phyloP scores from a whole-genome alignment of 768 basidiomycete genomes.

The Cantharellus anzutake region DNA sequence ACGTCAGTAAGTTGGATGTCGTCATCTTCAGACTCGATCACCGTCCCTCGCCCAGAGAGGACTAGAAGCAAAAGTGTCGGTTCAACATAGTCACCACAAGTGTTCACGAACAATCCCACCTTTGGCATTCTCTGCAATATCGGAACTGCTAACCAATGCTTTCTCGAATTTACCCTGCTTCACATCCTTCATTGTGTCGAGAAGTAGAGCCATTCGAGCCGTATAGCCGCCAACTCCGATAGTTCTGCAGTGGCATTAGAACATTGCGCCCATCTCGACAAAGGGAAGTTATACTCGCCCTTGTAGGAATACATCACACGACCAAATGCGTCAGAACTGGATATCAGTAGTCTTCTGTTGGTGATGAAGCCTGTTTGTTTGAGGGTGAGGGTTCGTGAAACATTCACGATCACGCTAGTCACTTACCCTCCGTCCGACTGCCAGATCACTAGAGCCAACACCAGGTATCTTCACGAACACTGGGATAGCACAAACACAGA shows the following conservation, averaged over 20 bases:
- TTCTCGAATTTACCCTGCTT: constrained; percentile 76
- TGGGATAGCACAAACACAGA: constrained; percentile 74
- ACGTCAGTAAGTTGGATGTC: constrained; percentile 87
- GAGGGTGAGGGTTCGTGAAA: background rate
- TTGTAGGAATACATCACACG: constrained; percentile 97
- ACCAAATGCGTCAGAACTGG: constrained; percentile 83
- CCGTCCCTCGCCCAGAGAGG: constrained; percentile 53
- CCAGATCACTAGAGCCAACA: constrained; percentile 49
- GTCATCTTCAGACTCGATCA: constrained; percentile 47
- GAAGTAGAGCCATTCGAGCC: constrained; percentile 66
- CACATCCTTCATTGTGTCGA: constrained; percentile 83
- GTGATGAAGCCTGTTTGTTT: constrained; percentile 67
- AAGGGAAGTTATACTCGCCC: constrained; percentile 11
- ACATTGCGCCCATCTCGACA: background rate
- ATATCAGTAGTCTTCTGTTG: constrained; percentile 75
- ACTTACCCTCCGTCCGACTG: constrained; percentile 66
- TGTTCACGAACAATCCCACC: constrained; percentile 28
- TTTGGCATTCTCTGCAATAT: constrained; percentile 49
- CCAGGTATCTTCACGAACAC: constrained; percentile 82
- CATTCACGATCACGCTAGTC: background rate
- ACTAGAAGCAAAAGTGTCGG: constrained; percentile 27
- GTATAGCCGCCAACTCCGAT: constrained; percentile 89
- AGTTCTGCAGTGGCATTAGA: constrained; percentile 31
- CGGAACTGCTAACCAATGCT: constrained; percentile 57
- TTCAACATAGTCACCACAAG: constrained; percentile 1